These are phyloP conservation scores for Psilocybe subaeruginosa DNA, from an alignment of 768 basidiomycete genomes.

Conservation along the genomic window DNA sequence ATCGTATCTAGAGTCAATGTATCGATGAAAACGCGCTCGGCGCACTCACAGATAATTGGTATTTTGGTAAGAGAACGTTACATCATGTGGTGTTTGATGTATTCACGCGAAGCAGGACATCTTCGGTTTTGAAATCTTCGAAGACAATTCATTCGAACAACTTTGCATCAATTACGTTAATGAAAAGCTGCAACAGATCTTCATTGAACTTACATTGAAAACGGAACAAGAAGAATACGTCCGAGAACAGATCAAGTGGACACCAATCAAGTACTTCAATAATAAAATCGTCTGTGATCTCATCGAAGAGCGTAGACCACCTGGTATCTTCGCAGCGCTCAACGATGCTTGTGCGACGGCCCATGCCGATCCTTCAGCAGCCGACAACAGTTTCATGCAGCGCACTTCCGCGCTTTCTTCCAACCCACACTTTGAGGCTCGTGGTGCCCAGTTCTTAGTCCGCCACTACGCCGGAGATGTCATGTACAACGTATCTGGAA, in stretches of 20 bases:
- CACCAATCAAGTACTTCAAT: slow-evolving; percentile 98
- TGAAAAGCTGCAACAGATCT: slow-evolving; percentile 99
- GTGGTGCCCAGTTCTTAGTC: slow-evolving; percentile 93
- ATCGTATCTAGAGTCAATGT: slow-evolving; percentile 95
- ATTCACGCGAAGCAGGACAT: slow-evolving; percentile 69
- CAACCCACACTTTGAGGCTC: slow-evolving; percentile 93
- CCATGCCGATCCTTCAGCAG: slow-evolving; percentile 94
- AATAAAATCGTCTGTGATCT: slow-evolving; percentile 98
- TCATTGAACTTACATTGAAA: slow-evolving; percentile 98
- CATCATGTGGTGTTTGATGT: not conserved
- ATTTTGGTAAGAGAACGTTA: slow-evolving; percentile 65
- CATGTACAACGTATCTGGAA: slow-evolving; percentile 95
- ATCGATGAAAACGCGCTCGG: slow-evolving; percentile 88
- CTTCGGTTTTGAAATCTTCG: slow-evolving; percentile 99
- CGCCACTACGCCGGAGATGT: slow-evolving; percentile 99
- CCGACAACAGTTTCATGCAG: slow-evolving; percentile 96
- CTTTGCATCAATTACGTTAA: slow-evolving; percentile 99
- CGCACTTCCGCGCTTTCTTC: slow-evolving; percentile 78
- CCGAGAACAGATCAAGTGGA: slow-evolving; percentile 98
- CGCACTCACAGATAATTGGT: slow-evolving; percentile 83
- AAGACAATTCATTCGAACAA: slow-evolving; percentile 96
- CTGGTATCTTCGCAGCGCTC: slow-evolving; percentile 95
- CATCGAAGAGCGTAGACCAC: slow-evolving; percentile 95
- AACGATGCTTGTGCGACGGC: slow-evolving; percentile 99
- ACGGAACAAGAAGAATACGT: slow-evolving; percentile 99